These are phyloP conservation scores for Verticillium isaacii DNA, from an alignment of 2,329 filamentous ascomycete genomes.

Conservation along the genomic window DNA sequence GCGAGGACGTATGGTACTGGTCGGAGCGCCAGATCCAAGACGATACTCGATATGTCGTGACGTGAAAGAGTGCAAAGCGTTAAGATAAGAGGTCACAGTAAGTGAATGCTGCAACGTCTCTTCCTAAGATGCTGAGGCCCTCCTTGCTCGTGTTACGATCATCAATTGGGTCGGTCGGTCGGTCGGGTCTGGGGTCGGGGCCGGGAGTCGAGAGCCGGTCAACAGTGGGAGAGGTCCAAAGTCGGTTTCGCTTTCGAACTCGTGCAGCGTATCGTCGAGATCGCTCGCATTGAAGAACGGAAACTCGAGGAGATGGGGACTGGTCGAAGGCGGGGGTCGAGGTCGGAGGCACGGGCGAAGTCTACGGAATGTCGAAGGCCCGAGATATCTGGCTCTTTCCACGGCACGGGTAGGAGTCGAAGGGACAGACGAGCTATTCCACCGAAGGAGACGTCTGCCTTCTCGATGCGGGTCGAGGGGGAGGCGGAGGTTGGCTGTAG, in stretches of 20 bases:
- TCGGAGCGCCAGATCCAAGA: conserved; percentile 7
- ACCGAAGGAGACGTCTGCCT: conserved; percentile 1
- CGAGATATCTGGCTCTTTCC: background rate
- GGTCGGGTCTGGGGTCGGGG: background rate
- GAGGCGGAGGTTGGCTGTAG: conserved; percentile 1
- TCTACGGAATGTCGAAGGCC: background rate
- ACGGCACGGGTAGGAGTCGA: background rate
- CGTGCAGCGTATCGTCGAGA: background rate
- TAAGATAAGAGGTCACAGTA: conserved; percentile 17
- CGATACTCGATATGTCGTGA: conserved; percentile 21
- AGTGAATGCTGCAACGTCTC: conserved; percentile 27
- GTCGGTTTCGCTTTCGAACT: background rate
- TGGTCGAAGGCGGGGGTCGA: background rate
- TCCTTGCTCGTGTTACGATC: background rate
- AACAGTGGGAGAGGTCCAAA: background rate
- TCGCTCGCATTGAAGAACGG: conserved; percentile 2
- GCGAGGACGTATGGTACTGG: conserved; percentile 1
- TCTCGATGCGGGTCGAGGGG: background rate
- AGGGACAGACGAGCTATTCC: background rate
- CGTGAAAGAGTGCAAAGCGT: conserved; percentile 11
- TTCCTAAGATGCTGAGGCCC: conserved; percentile 6
- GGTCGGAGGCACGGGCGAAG: background rate
- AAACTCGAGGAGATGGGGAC: background rate
- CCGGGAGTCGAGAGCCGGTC: background rate
- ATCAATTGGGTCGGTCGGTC: background rate